Percentiles rank a stretch among this genome's conserved stretches.
phyloP scores from a whole-genome alignment of 345 rosid species.

The Bruguiera gymnorhiza region DNA sequence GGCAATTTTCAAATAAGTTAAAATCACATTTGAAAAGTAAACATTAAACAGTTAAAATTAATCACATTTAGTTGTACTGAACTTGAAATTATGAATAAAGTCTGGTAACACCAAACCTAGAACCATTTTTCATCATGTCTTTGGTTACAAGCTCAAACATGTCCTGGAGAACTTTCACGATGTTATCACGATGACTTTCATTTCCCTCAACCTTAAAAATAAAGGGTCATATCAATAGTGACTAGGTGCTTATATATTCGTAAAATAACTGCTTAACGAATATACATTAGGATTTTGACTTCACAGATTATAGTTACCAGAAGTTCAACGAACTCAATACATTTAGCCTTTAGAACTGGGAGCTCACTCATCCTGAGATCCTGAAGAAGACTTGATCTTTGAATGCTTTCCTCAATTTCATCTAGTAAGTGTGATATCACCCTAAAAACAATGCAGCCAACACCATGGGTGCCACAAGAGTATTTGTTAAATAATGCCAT shows the following conservation, averaged over 20 bases:
- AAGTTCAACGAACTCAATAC: conserved; percentile 66
- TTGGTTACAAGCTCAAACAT: conserved; percentile 80
- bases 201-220: conserved; percentile 55
- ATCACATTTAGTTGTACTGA: too few relatives aligned
- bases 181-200: conserved; percentile 45
- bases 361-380: conserved; percentile 75
- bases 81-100: conserved; percentile 2
- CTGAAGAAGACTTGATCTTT: conserved; percentile 57
- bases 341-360: conserved; percentile 57
- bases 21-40: neutral
- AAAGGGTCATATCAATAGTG: conserved; percentile 14
- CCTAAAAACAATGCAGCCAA: conserved; percentile 39
- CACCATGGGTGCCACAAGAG: neutral
- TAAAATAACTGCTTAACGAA: conserved; percentile 4
- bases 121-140: conserved; percentile 76
- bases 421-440: conserved; percentile 48
- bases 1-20: neutral
- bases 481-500: neutral
- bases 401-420: conserved; percentile 76
- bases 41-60: too few relatives aligned
- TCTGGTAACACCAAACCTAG: conserved; percentile 48
- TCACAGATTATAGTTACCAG: conserved; percentile 52
- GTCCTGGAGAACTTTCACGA: conserved; percentile 85
- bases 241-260: neutral
- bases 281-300: conserved; percentile 5